A percentile compares a stretch with the other conserved stretches of the same genome.
These are phyloP conservation scores for Myriosclerotinia curreyana DNA, from an alignment of 2,329 filamentous ascomycete genomes.

Conservation along the genomic window DNA sequence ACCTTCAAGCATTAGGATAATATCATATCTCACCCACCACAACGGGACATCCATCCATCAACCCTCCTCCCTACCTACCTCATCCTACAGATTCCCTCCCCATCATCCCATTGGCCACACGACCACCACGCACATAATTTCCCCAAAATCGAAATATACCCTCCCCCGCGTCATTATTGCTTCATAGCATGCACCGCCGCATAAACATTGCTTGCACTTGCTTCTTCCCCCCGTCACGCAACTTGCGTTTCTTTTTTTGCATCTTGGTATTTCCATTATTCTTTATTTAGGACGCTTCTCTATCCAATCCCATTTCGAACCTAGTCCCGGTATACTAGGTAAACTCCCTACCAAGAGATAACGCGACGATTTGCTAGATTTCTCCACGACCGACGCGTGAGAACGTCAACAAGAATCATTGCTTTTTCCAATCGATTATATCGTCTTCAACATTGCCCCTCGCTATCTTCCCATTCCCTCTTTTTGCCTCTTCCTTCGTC, in stretches of 20 bases:
- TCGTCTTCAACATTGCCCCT: background rate
- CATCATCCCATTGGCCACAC: constrained; percentile 2
- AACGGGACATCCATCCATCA: too few relatives aligned
- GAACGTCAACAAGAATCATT: background rate
- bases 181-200: background rate
- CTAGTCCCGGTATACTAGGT: background rate
- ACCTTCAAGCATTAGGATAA: background rate
- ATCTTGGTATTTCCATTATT: background rate
- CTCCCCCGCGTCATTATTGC: constrained; percentile 4
- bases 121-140: background rate
- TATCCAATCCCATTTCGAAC: background rate
- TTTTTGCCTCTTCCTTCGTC: too few relatives aligned
- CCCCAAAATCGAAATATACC: background rate
- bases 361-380: too few relatives aligned
- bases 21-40: constrained; percentile 1
- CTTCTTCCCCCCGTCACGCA: background rate
- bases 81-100: background rate
- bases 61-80: background rate
- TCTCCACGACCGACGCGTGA: background rate
- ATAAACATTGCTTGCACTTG: background rate
- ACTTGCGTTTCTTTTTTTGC: too few relatives aligned
- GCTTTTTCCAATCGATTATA: background rate
- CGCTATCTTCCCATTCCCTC: too few relatives aligned
- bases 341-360: too few relatives aligned
- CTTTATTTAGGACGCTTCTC: background rate